Percentiles rank a stretch among this genome's conserved stretches.
Conservation (phyloP, 2,329 filamentous ascomycete species). For the Fusarium sp. region DNA sequence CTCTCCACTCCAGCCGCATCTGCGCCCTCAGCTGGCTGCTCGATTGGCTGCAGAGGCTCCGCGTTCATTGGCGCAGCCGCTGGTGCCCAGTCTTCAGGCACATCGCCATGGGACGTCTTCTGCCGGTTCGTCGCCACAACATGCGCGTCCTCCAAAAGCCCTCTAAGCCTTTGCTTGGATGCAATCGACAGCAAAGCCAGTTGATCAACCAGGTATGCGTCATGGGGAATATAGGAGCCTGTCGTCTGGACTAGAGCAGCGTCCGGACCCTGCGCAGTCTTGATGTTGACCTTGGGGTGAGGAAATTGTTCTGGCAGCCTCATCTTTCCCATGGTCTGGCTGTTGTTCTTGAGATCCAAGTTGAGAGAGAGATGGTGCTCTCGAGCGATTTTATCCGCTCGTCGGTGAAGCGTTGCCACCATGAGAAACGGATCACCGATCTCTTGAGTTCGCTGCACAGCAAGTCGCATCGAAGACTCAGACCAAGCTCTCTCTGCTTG, state of each 20-base stretch:
- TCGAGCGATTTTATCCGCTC: conserved; percentile 67
- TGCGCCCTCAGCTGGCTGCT: conserved; percentile 30
- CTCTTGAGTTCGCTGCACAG: conserved; percentile 73
- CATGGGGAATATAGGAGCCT: conserved; percentile 79
- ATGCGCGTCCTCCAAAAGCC: conserved; percentile 82
- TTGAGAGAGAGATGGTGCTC: conserved; percentile 70
- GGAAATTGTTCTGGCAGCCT: conserved; percentile 62
- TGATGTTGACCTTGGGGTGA: conserved; percentile 65
- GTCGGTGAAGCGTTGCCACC: conserved; percentile 70
- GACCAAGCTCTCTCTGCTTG: conserved; percentile 74
- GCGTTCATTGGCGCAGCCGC: conserved; percentile 70
- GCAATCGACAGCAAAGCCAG: conserved; percentile 85
- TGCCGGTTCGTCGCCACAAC: conserved; percentile 78
- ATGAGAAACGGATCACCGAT: conserved; percentile 80
- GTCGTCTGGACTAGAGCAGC: conserved; percentile 71
- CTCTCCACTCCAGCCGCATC: conserved; percentile 52
- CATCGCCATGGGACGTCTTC: conserved; percentile 80
- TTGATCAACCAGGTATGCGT: conserved; percentile 83
- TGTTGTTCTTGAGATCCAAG: conserved; percentile 64
- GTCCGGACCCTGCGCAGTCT: conserved; percentile 69
- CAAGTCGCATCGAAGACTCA: conserved; percentile 72
- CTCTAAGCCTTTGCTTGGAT: conserved; percentile 81
- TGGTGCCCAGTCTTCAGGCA: conserved; percentile 81
- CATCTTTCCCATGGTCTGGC: conserved; percentile 60
- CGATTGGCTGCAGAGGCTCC: conserved; percentile 50